Evolutionary conservation across 83 land plant species (phyloP).

Genomic region (Thuja plicata): DNA sequence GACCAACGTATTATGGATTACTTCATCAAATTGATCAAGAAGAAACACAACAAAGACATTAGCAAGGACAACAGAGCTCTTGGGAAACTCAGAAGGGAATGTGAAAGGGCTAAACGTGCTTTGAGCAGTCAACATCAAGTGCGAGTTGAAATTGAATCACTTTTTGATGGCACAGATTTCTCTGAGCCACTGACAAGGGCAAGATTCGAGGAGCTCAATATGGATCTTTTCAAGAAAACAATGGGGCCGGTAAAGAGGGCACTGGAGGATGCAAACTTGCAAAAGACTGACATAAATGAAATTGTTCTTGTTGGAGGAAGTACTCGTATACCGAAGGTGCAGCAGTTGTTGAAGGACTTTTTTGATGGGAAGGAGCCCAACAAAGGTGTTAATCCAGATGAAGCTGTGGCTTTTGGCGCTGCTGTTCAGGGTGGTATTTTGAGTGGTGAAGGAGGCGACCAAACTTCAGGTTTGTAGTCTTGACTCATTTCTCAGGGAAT

Average conservation of each 20-base stretch:
- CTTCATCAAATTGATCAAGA: conserved; percentile 84
- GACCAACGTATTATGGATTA: conserved; percentile 83
- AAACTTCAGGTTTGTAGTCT: conserved; percentile 43
- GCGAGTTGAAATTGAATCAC: conserved; percentile 79
- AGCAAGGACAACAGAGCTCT: conserved; percentile 77
- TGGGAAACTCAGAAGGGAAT: conserved; percentile 69
- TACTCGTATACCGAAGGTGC: conserved; percentile 80
- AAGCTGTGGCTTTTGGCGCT: conserved; percentile 80
- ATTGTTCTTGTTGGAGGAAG: conserved; percentile 81
- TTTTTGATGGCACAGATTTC: conserved; percentile 71
- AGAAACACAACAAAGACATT: conserved; percentile 77
- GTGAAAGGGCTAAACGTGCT: conserved; percentile 77
- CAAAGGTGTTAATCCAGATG: conserved; percentile 86
- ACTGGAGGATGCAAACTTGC: conserved; percentile 70
- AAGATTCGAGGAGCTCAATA: conserved; percentile 79
- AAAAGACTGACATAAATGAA: conserved; percentile 67
- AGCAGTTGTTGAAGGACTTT: conserved; percentile 70
- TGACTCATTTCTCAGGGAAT: background rate
- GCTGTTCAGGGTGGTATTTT: conserved; percentile 80
- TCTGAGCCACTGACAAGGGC: conserved; percentile 83
- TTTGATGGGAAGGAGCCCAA: conserved; percentile 85
- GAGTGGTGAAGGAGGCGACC: conserved; percentile 82
- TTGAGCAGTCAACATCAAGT: conserved; percentile 81
- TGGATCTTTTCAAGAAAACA: conserved; percentile 75
- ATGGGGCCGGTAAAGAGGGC: conserved; percentile 90